Base-by-base conservation (phyloP, 352 stramenopile species). In the Phytopythium chamaehyphon region DNA sequence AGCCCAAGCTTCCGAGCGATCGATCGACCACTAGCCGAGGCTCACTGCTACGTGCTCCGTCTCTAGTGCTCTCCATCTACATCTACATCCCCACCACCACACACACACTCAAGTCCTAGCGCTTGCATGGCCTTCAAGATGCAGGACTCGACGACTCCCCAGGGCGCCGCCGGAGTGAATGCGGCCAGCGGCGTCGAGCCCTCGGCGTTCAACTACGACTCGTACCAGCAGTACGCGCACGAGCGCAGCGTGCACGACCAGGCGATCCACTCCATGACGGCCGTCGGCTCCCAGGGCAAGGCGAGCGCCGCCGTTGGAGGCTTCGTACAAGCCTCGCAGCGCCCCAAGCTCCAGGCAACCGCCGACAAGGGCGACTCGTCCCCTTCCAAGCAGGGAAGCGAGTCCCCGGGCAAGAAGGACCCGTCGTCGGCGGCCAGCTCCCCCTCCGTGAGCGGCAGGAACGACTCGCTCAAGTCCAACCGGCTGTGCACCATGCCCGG, bases 401-500 rank as follows among this genome's bases (percentile, higher is more conserved):
- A 40, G 19, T 59, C 62, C 14, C 54, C 60, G 14, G 35, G 21
- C 2, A 40, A 55, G 31, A 62, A 53, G 21, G 43, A 70, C 40
- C 53, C 26, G 47, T 56, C 31, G 43, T 48, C 19, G 49, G 58
- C 18, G 24, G 47, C 18, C 47, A 68, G 6, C 40, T 52, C n/a
- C 50, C 53, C 6, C 15, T 40, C 38, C 7, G 39, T n/a, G n/a
- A n/a, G 19, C 19, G 15, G 23, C 11, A 76, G 75, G 36, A 74
- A 75, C 16, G 80, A 90, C 31, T 61, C 73, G 42, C 75, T 90
- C 57, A 90, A 90, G 73, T 84, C 76, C 24, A 86, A 86, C 51
- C 80, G 83, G 7, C 68, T 90, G 14, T 94, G 83, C 61, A 92
- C 77, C 28, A 88, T 90, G 66, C 81, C 83, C 0, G 75, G 76